phyloP scores from a whole-genome alignment of 1,284 basidiomycete species.

The Sporisorium graminicola region DNA sequence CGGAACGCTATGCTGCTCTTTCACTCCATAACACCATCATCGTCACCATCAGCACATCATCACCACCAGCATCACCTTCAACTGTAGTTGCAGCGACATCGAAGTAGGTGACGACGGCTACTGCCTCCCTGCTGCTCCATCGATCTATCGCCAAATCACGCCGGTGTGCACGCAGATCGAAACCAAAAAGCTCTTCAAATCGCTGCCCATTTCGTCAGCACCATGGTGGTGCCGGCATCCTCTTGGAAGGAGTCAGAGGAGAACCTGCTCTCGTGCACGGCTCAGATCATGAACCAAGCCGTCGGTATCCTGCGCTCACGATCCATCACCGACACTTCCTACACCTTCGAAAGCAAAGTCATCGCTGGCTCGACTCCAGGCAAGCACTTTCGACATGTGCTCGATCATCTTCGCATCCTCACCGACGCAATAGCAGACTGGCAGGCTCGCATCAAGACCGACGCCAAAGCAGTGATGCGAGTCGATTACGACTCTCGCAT shows the following conservation, averaged over 20 bases:
- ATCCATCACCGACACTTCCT: conserved; percentile 36
- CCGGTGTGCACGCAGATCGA: no score
- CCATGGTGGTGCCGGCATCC: conserved; percentile 21
- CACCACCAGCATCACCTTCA: neutral
- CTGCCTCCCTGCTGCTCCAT: neutral
- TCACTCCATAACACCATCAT: neutral
- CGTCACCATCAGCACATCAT: neutral
- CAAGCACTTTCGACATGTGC: conserved; percentile 61
- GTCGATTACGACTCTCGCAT: conserved; percentile 62
- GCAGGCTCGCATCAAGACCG: conserved; percentile 13
- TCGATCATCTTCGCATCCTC: conserved; percentile 59
- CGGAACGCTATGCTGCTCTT: neutral
- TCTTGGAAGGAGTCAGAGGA: conserved; percentile 48
- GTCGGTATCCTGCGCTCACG: conserved; percentile 44
- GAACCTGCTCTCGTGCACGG: conserved; percentile 48
- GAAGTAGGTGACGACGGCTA: neutral
- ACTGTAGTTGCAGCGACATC: neutral
- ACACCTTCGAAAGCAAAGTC: conserved; percentile 42
- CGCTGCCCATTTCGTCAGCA: neutral
- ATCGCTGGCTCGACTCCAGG: conserved; percentile 56
- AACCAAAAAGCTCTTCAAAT: no score
- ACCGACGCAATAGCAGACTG: conserved; percentile 49
- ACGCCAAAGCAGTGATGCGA: conserved; percentile 9
- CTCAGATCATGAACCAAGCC: conserved; percentile 61
- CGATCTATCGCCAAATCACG: neutral